Base-by-base conservation (phyloP, 495 filamentous ascomycete genomes). In the Penicillium malachiteum region DNA sequence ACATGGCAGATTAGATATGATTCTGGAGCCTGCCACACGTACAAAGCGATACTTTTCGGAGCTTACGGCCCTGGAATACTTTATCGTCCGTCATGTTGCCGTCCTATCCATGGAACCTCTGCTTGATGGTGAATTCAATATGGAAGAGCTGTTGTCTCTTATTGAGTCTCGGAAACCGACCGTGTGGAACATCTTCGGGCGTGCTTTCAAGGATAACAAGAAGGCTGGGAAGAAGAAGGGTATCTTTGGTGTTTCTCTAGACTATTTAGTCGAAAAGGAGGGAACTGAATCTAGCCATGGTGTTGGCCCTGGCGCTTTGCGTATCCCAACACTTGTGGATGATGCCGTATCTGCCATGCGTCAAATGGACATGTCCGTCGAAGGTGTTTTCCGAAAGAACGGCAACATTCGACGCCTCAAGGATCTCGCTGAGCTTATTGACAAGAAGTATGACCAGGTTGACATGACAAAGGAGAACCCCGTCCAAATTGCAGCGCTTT, bases 341-440 rank as follows among this genome's bases (percentile, higher is more conserved):
- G 95, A 97, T 64, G 84, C 92, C 26, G 84, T 97, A 12, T 89
- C 89, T 5, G 90, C 92, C 30, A 94, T 99, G 90, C 85, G 90
- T 58, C 93, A 91, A 66, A 99, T 97, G 92, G 94, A 99, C 72
- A 96, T 99, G 81, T 96, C 91, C 14, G 90, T 97, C 7, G 94
- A 99, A 67, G 95, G 95, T 64, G 93, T 99, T 44, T 99, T 99
- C 82, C 88, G 94, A 51, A 99, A 99, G 79, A 99, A 97, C 65
- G 94, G 94, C 55, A 97, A 97, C 66, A 97, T 99, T 68, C 87
- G 88, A 64, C 87, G 90, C 48, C 79, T 97, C 26, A 89, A 88
- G 57, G 92, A 96, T 50, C 74, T 95, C 16, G 84, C 87, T 30
- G 90, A 93, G 39, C 75, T 84, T 60, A 88, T 97, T 49, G 93